These are phyloP conservation scores for Leishmania amazonensis DNA, from an alignment of 208 protist species.

Conservation along the genomic window DNA sequence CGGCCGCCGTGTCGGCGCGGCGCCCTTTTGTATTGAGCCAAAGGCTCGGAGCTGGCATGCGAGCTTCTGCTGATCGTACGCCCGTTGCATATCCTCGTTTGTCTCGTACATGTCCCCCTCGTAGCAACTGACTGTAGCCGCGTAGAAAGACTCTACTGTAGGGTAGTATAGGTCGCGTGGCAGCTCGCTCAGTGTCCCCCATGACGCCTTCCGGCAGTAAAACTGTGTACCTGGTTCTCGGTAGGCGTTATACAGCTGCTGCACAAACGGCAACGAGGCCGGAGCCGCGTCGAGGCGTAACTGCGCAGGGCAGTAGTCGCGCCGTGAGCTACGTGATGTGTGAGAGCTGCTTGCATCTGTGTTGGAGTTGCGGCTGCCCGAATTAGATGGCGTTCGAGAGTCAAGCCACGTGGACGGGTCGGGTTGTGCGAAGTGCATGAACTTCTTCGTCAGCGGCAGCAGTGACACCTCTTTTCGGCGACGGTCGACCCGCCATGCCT, in stretches of 20 bases:
- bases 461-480: conserved; percentile 12
- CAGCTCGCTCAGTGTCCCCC: conserved; percentile 21
- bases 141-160: conserved; percentile 43
- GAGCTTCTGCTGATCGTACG: neutral
- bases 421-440: conserved; percentile 7
- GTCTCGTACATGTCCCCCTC: conserved; percentile 47
- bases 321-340: neutral
- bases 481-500: neutral
- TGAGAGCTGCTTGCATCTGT: neutral
- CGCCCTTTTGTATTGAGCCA: neutral
- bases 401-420: neutral
- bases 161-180: conserved; percentile 32
- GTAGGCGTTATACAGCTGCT: conserved; percentile 44
- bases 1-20: neutral
- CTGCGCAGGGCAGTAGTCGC: neutral
- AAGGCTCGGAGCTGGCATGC: neutral
- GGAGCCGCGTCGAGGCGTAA: conserved; percentile 6
- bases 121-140: conserved; percentile 34
- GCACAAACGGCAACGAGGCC: conserved; percentile 33
- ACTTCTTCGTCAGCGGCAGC: conserved; percentile 16
- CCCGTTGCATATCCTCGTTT: conserved; percentile 37
- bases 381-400: neutral
- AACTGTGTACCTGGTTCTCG: conserved; percentile 42
- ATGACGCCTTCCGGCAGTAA: conserved; percentile 36
- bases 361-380: neutral